phyloP scores from a whole-genome alignment of 257 asterid genomes.

The Solanum infundibuliforme region DNA sequence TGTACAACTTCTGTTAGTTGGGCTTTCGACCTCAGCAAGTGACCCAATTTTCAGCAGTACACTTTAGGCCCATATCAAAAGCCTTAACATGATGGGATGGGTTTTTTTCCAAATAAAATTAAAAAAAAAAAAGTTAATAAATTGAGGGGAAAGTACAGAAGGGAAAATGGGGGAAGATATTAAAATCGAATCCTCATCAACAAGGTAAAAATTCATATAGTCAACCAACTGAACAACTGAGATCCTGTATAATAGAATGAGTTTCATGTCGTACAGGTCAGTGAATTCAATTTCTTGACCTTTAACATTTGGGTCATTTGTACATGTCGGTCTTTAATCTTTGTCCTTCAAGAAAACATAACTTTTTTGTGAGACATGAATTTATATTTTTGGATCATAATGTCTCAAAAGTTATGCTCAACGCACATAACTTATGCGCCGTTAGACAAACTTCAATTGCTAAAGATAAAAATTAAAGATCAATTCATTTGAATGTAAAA shows the following conservation, averaged over 20 bases:
- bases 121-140: too few relatives aligned
- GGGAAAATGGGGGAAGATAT: not conserved
- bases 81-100: not conserved
- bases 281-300: not conserved
- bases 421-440: not conserved
- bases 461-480: too few relatives aligned
- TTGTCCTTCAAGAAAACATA: not conserved
- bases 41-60: not conserved
- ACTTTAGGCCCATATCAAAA: not conserved
- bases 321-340: too few relatives aligned
- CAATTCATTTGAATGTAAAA: too few relatives aligned
- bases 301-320: not conserved
- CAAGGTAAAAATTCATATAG: too few relatives aligned
- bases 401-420: not conserved
- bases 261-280: not conserved
- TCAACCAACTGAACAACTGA: too few relatives aligned
- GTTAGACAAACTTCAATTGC: too few relatives aligned
- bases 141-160: not conserved
- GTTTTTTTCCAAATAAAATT: not conserved
- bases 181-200: not conserved
- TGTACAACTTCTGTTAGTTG: not conserved
- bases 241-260: too few relatives aligned
- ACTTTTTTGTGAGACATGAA: too few relatives aligned
- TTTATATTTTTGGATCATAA: not conserved
- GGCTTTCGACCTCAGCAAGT: not conserved